Percentiles rank a stretch among this genome's conserved stretches.
phyloP scores from a whole-genome alignment of 2,329 filamentous ascomycete species.

The Claviceps sorghi region DNA sequence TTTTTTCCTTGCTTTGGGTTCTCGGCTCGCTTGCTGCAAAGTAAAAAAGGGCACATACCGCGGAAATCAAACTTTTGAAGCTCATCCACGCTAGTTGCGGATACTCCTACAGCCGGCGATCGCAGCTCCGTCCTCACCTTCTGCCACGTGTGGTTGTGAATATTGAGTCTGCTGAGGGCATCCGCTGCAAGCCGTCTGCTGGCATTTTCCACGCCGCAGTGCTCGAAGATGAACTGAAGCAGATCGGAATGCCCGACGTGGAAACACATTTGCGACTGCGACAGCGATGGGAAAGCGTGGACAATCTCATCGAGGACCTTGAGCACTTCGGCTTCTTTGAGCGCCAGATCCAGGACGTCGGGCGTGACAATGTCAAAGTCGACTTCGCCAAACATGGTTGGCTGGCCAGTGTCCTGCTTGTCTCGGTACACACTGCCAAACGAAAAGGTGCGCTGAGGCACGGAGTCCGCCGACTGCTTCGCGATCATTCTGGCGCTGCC shows the following conservation, averaged over 20 bases:
- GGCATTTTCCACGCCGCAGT: slow-evolving; percentile 60
- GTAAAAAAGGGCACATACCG: slow-evolving; percentile 29
- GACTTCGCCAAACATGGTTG: slow-evolving; percentile 70
- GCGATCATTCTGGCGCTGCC: slow-evolving; percentile 77
- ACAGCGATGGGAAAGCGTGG: slow-evolving; percentile 61
- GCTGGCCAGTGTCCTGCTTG: slow-evolving; percentile 63
- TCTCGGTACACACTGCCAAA: slow-evolving; percentile 85
- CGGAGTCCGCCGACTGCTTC: slow-evolving; percentile 44
- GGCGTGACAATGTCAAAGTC: slow-evolving; percentile 93
- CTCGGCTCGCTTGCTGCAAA: neutral
- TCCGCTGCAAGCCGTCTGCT: slow-evolving; percentile 65
- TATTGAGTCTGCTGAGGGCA: slow-evolving; percentile 72
- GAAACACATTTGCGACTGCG: slow-evolving; percentile 65
- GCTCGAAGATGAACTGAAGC: slow-evolving; percentile 76
- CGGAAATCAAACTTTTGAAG: slow-evolving; percentile 83
- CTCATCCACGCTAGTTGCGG: slow-evolving; percentile 81
- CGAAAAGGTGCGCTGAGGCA: slow-evolving; percentile 62
- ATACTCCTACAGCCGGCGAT: slow-evolving; percentile 65
- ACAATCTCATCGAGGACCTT: slow-evolving; percentile 91
- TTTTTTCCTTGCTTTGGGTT: neutral
- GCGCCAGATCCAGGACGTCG: slow-evolving; percentile 62
- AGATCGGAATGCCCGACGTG: slow-evolving; percentile 81
- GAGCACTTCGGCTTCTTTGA: slow-evolving; percentile 87
- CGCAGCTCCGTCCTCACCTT: slow-evolving; percentile 72
- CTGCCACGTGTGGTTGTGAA: slow-evolving; percentile 65